Evolutionary conservation across 2,329 filamentous ascomycete species (phyloP), one percentile per base, ranked within the genome.

Genomic region (Penicillium sp.): DNA sequence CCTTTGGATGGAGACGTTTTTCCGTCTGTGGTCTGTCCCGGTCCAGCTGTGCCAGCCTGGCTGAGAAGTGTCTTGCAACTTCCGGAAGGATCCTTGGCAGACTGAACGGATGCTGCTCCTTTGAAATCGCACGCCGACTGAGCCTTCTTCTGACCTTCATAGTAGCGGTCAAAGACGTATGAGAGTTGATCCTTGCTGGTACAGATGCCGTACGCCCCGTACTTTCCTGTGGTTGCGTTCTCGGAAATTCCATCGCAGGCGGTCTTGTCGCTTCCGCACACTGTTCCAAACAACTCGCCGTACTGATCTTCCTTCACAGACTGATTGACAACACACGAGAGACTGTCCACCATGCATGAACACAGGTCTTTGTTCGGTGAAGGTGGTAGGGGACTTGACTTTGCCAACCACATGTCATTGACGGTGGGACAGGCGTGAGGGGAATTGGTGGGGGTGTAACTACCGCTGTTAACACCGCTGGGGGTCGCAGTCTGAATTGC

Each of bases 301-400:
- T 85, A 89, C 18, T 46, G 34, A 13, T 52, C 26, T 4, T 2
- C 14, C 9, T 14, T 5, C 5, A 46, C 22, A 8, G 76, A 74
- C 35, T 79, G 73, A 34, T 82, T 78, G 57, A 90, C 84, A 31
- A 82, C 81, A 77, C 93, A 97, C 54, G 78, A 76, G 52, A 95
- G 78, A 46, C 84, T 85, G 58, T 84, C 79, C 71, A 83, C 82
- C 89, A 96, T 96, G 83, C 94, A 97, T 53, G 81, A 75, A 81
- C 94, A 97, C 50, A 95, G 85, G 46, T 84, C 70, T 55, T 83
- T 69, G 77, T 97, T 90, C 60, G 92, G 92, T 7, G 83, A 84
- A 11, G 92, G 92, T 20, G 93, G 93, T 20, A 97, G 88, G 55
- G 78, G 80, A 40, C 81, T 80, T 7, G 62, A 53, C 59, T 82